phyloP scores from a whole-genome alignment of 2,329 filamentous ascomycete species.

The Cytospora paraplurivora region DNA sequence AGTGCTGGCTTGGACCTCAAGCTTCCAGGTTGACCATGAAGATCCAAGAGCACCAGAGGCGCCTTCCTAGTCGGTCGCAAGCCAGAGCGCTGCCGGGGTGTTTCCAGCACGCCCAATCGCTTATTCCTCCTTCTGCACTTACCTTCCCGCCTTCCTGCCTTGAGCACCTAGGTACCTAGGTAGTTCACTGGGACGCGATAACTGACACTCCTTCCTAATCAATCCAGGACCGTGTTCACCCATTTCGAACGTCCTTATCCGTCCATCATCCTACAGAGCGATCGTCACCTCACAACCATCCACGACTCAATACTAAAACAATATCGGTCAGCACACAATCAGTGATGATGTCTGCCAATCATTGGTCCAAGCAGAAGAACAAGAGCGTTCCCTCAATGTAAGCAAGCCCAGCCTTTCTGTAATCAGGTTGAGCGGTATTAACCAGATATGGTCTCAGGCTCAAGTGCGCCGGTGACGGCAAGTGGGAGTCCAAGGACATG shows the following conservation, averaged over 20 bases:
- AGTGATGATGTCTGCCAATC: conserved; percentile 6
- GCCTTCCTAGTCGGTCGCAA: no score
- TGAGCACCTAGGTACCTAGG: no score
- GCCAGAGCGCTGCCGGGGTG: no score
- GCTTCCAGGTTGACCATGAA: no score
- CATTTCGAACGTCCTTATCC: not conserved
- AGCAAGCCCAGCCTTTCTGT: not conserved
- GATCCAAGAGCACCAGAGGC: no score
- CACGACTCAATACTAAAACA: not conserved
- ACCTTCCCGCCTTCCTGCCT: no score
- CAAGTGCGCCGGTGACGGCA: conserved; percentile 22
- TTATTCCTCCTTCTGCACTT: no score
- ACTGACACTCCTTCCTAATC: not conserved
- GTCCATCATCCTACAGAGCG: not conserved
- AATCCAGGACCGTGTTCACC: not conserved
- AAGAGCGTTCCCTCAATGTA: conserved; percentile 14
- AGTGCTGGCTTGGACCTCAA: no score
- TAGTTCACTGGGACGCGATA: not conserved
- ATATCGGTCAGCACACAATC: not conserved
- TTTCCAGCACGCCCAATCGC: no score
- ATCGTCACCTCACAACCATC: not conserved
- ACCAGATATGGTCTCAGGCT: conserved; percentile 8
- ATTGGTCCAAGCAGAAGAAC: conserved; percentile 10
- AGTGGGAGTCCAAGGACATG: conserved; percentile 19
- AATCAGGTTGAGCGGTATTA: not conserved